Percentiles rank a stretch among this genome's conserved stretches.
Evolutionary conservation across 1,284 basidiomycete genomes (phyloP).

Genomic region (Mrakiaceae sp.): DNA sequence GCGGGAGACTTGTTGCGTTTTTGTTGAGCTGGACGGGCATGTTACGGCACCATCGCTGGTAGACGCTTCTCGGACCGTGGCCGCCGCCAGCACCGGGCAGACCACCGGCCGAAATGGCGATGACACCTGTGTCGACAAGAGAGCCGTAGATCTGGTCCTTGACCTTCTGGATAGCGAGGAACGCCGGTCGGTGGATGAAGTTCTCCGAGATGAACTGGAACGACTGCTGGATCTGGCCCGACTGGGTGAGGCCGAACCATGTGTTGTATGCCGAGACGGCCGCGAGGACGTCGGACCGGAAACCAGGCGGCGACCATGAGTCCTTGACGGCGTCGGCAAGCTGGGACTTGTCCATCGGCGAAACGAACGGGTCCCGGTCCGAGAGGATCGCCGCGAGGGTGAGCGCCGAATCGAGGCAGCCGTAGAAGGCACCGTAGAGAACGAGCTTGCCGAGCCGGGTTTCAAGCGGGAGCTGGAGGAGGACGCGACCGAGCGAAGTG

Average conservation of each 20-base stretch:
- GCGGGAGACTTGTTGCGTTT: conserved; percentile 62
- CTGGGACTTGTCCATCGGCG: conserved; percentile 45
- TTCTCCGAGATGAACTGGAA: conserved; percentile 75
- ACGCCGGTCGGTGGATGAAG: conserved; percentile 74
- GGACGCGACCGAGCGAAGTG: conserved; percentile 75
- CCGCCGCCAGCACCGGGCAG: not conserved
- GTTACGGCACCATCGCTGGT: conserved; percentile 14
- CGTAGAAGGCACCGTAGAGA: conserved; percentile 84
- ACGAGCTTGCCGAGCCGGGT: conserved; percentile 82
- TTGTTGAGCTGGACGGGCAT: conserved; percentile 60
- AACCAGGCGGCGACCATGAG: conserved; percentile 61
- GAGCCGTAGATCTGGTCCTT: conserved; percentile 69
- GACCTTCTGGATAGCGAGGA: conserved; percentile 74
- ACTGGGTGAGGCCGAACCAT: conserved; percentile 63
- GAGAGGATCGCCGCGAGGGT: conserved; percentile 83
- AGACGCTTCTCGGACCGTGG: not conserved
- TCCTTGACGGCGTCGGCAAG: conserved; percentile 57
- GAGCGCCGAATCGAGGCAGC: conserved; percentile 78
- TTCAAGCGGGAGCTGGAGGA: conserved; percentile 82
- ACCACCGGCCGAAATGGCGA: conserved; percentile 62
- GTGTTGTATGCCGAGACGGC: conserved; percentile 68
- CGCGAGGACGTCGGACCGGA: conserved; percentile 76
- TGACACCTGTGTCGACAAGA: conserved; percentile 68
- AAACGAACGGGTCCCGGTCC: conserved; percentile 81
- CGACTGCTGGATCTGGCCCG: conserved; percentile 51